Base-by-base conservation (phyloP, 2,329 filamentous ascomycete species). In the Diaporthe sp. region DNA sequence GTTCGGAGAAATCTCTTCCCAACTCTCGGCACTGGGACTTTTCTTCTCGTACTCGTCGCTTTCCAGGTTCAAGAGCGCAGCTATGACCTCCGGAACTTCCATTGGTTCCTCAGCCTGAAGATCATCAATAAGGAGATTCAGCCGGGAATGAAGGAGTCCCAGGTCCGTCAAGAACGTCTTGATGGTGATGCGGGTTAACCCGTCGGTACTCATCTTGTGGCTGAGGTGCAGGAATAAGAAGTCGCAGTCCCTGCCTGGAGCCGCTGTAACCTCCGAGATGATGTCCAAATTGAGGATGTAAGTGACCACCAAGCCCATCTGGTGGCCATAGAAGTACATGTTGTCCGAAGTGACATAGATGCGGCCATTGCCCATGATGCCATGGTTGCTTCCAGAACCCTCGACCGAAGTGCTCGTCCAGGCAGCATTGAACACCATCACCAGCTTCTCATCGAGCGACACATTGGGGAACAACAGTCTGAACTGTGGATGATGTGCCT, bases 321-420 rank as follows among this genome's bases (percentile, higher is more conserved):
- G 94, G 81, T 98, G 94, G 79, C 96, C 97, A 84, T 98, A 99
- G 82, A 99, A 98, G 83, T 98, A 98, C 82, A 99, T 92, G 78
- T 96, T 94, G 77, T 93, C 92, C 0, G 93, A 89, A 0, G 96
- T 98, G 76, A 98, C 92, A 82, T 97, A 99, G 34, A 98, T 92
- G 72, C 97, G 92, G 0, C 97, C 90, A 73, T 90, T 90, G 25
- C 89, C 89, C 31, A 88, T 85, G 78, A 98, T 95, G 76, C 81
- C 83, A 22, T 85, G 85, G 72, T 81, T 83, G 4, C 84, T 83
- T 2, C 84, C 83, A 10, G 86, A 84, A n/a, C 83, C 82, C 25
- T 86, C 84, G 34, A 85, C 84, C 13, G 86, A 84, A 25, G 88
- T 87, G 77, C 89, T 91, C 57, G 85, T 87, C 95, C 97, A 99